Evolutionary conservation across 2,329 filamentous ascomycete genomes (phyloP).

Genomic region (Xylariaceae sp.): DNA sequence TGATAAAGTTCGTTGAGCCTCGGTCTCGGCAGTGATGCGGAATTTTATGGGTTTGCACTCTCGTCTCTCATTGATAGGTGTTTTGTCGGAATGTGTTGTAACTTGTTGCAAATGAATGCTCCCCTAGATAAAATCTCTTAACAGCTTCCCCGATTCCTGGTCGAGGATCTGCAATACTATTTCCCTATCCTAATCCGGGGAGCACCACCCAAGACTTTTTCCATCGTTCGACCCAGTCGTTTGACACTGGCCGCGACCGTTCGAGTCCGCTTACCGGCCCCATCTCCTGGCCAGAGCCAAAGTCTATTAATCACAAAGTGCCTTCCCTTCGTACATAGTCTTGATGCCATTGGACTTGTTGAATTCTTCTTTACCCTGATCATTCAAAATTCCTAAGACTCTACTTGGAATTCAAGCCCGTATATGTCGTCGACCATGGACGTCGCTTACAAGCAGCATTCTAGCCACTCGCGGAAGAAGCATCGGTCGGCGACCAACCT

Average conservation of each 20-base stretch:
- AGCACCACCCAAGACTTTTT: neutral
- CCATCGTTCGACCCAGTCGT: neutral
- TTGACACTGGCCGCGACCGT: neutral
- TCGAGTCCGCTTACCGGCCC: neutral
- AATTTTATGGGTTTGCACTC: neutral
- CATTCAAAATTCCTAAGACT: too few species aligned
- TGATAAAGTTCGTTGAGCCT: too few species aligned
- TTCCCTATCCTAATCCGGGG: neutral
- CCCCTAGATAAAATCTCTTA: neutral
- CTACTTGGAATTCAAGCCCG: too few species aligned
- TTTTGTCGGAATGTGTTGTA: too few species aligned
- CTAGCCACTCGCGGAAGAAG: slow-evolving; percentile 51
- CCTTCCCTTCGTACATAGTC: too few species aligned
- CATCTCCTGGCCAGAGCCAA: too few species aligned
- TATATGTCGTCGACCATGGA: slow-evolving; percentile 44
- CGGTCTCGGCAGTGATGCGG: neutral
- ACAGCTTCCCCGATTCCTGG: neutral
- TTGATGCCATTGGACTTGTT: too few species aligned
- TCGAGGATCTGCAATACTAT: neutral
- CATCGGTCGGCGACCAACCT: slow-evolving; percentile 54
- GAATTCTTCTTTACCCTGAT: too few species aligned
- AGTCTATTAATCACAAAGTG: too few species aligned
- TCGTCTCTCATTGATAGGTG: too few species aligned
- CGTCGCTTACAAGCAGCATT: slow-evolving; percentile 55
- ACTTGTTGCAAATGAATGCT: too few species aligned